These are phyloP conservation scores for Penicillium psychrosexuale DNA, from an alignment of 2,329 filamentous ascomycete species.

Conservation along the genomic window DNA sequence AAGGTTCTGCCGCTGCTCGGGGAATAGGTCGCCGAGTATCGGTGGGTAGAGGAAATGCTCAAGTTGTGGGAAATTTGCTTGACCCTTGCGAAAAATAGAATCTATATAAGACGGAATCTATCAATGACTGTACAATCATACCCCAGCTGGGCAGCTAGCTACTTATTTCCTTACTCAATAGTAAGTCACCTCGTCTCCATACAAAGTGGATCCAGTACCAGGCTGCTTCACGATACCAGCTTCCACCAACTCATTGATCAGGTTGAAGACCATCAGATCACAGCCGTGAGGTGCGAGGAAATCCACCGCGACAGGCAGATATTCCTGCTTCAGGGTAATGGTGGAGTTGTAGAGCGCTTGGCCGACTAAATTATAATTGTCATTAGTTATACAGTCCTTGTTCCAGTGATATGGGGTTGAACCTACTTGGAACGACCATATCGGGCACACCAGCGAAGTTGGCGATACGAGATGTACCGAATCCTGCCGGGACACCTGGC, in stretches of 20 bases:
- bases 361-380: constrained; percentile 22
- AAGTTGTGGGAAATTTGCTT: no score
- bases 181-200: not conserved
- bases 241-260: constrained; percentile 50
- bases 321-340: constrained; percentile 47
- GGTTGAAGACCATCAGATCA: constrained; percentile 56
- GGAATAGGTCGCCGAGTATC: no score
- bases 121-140: not conserved
- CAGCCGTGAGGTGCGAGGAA: constrained; percentile 59
- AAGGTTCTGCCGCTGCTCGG: no score
- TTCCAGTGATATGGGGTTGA: not conserved
- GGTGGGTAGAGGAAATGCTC: no score
- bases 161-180: not conserved
- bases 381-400: not conserved
- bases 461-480: not conserved
- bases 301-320: constrained; percentile 57
- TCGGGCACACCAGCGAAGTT: not conserved
- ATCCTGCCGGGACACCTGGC: not conserved
- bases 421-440: not conserved
- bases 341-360: constrained; percentile 32
- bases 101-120: not conserved
- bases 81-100: no score
- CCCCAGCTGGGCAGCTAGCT: not conserved
- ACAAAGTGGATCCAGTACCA: not conserved
- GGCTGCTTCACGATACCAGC: not conserved